Evolutionary conservation across 345 rosid species (phyloP), one percentile per base, ranked within the genome.

Genomic region (Turritis glabra): DNA sequence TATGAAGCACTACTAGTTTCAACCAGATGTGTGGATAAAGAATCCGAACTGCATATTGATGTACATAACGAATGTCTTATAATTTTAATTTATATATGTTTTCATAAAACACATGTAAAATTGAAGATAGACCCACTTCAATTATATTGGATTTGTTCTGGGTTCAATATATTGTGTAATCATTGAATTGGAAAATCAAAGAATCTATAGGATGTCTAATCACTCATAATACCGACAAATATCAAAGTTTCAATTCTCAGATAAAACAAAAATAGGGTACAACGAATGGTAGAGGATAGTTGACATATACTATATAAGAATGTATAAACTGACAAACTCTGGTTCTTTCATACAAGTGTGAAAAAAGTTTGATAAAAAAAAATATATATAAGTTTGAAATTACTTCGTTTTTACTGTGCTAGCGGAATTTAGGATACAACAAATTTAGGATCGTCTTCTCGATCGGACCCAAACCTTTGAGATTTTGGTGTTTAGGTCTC

Each of bases 171-270:
- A 48, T n/a, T n/a, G 21, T 37, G 43, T 61, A 61, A 51, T 71
- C 52, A 72, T 51, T 51, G 32, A 72, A 61, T 21, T 61, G 26
- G 37, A 72, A 61, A 51, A 30, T 37, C 43, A 61, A 38, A 61
- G 51, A 50, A 72, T 72, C 52, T 50, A 50, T 25, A 5, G 2
- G 6, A 60, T 50, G 61, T 61, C 61, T 38, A 51, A 51, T 72
- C 69, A 72, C 53, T 50, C 41, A 38, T 19, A 72, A 40, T 51
- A 17, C 51, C 76, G 23, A 37, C 30, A 72, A 61, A 26, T 38
- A 29, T 52, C 32, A 23, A 37, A 50, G n/a, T 38, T 60, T 59
- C 10, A 23, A n/a, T 5, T 48, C 32, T 62, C 54, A 27, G 53
- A 40, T 40, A 23, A 21, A 37, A 37, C 17, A 17, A 30, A 9